A percentile compares a stretch with the other conserved stretches of the same genome.
Conservation (phyloP, 1,284 basidiomycete species). For the Austroboletus novae-zelandiae region DNA sequence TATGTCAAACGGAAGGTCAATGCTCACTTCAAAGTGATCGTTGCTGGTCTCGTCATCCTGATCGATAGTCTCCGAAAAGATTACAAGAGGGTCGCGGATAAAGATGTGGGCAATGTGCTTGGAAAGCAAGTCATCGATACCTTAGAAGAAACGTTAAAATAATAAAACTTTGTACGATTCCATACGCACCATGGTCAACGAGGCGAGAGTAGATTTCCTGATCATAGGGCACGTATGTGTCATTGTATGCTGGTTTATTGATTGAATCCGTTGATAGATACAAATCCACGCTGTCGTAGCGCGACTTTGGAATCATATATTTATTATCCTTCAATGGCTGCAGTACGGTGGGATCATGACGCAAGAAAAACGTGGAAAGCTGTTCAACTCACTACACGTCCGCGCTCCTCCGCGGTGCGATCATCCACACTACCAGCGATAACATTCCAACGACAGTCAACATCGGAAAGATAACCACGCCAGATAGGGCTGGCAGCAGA, state of each 20-base stretch:
- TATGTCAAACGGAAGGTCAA: not conserved
- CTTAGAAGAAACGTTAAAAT: constrained; percentile 39
- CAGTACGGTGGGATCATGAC: constrained; percentile 4
- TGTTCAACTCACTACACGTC: constrained; percentile 59
- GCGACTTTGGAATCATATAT: constrained; percentile 88
- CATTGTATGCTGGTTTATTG: constrained; percentile 93
- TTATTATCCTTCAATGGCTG: constrained; percentile 77
- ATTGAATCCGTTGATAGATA: constrained; percentile 88
- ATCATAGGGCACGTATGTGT: constrained; percentile 82
- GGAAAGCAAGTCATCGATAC: constrained; percentile 85
- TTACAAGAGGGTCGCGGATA: constrained; percentile 95
- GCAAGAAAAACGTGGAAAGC: constrained; percentile 1
- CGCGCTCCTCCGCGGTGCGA: constrained; percentile 92
- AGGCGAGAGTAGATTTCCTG: constrained; percentile 71
- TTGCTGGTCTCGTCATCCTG: constrained; percentile 86
- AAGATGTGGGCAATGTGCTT: constrained; percentile 95
- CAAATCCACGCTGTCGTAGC: constrained; percentile 94
- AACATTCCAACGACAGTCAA: constrained; percentile 98
- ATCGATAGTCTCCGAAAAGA: constrained; percentile 92
- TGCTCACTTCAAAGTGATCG: constrained; percentile 91
- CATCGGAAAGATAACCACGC: constrained; percentile 93
- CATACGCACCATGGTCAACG: constrained; percentile 62
- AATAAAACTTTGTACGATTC: not conserved
- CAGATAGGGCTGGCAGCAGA: constrained; percentile 94
- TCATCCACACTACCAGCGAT: constrained; percentile 98